phyloP scores from a whole-genome alignment of 208 protist genomes.

The Tetramitus jugosus region DNA sequence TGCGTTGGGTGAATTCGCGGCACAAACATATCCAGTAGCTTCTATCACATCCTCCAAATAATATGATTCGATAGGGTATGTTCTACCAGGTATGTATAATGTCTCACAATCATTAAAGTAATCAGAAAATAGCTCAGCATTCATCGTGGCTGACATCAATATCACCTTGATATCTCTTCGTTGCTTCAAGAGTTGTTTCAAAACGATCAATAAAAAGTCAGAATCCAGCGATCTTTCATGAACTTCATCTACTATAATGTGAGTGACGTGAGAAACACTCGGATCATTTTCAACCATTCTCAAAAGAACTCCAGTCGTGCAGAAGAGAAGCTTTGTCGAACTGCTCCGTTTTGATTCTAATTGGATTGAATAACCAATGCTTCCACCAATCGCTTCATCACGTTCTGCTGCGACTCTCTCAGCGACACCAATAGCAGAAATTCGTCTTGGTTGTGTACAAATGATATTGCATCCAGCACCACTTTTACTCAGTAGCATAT shows the following conservation, averaged over 20 bases:
- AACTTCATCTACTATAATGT: constrained; percentile 9
- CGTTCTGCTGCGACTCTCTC: constrained; percentile 5
- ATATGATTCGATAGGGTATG: constrained; percentile 80
- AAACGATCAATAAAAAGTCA: constrained; percentile 82
- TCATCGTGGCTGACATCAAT: constrained; percentile 87
- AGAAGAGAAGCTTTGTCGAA: constrained; percentile 54
- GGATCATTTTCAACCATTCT: constrained; percentile 55
- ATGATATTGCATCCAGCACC: neutral
- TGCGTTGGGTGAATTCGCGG: constrained; percentile 63
- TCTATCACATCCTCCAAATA: constrained; percentile 85
- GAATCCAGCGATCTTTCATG: constrained; percentile 48
- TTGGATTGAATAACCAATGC: neutral
- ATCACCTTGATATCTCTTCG: constrained; percentile 64
- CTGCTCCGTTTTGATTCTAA: neutral
- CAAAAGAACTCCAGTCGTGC: constrained; percentile 70
- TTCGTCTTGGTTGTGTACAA: constrained; percentile 25
- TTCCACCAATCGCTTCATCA: neutral
- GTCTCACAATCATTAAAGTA: constrained; percentile 76
- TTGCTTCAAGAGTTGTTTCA: constrained; percentile 68
- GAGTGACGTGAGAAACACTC: constrained; percentile 33
- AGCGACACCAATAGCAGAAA: constrained; percentile 2
- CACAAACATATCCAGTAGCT: constrained; percentile 55
- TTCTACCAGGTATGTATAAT: constrained; percentile 80
- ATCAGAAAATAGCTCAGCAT: constrained; percentile 75
- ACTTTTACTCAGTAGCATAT: neutral